Evolutionary conservation across 148 eudicot species (phyloP), one percentile per base, ranked within the genome.

Genomic region (Rheum nobile): DNA sequence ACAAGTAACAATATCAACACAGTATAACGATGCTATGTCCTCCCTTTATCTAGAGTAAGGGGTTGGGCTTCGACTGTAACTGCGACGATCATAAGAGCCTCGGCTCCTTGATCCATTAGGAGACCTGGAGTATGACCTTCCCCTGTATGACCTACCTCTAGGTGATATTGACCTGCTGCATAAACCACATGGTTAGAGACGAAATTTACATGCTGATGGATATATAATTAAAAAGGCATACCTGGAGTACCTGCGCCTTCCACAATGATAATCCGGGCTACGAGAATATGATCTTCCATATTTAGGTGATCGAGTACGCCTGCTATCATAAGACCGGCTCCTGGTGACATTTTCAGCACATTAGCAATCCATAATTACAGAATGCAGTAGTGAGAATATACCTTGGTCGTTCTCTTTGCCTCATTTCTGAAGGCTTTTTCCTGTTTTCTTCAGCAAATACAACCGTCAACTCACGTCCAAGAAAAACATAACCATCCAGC

Each of bases 391-490:
- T 41, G 43, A 8, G 11, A 41, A 41, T 37, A 41, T 71, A 91
- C 98, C 98, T 89, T 0, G 24, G 0, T 0, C 86, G 84, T 9
- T 93, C 89, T 65, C 90, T 87, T 67, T 85, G 83, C 80, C 92
- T 91, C 98, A 93, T 93, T 76, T 93, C 95, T 32, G 84, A 76
- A 24, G 98, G 98, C 72, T 86, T 93, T 70, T 93, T 93, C 79
- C 98, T 78, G 69, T 89, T 91, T 81, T 93, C 97, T 86, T 91
- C 97, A 1, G 98, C 98, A 88, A 89, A 93, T 4, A 93, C 92
- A 77, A 93, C 98, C 71, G 95, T 89, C 61, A 93, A 43, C 85
- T 91, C 95, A n/a, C 97, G 82, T 46, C 95, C 98, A 61, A 83
- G 90, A 37, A 93, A 84, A 39, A 82, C 75, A 75, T 88, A 89